These are phyloP conservation scores for Dictyostelium firmibasis DNA, from an alignment of 78 protist species.

Conservation along the genomic window DNA sequence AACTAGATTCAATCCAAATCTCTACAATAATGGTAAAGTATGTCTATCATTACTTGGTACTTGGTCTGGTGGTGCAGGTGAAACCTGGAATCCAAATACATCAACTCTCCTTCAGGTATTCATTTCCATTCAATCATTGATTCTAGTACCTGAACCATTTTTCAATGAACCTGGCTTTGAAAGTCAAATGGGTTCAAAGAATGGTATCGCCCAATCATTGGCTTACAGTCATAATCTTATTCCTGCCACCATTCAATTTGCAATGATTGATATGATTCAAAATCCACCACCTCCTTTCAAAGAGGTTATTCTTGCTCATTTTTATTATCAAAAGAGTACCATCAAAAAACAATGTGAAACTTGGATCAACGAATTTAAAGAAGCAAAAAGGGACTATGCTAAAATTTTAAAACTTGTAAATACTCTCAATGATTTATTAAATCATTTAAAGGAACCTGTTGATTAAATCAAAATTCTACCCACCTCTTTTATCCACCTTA, in stretches of 20 bases:
- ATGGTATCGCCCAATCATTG: conserved; percentile 12
- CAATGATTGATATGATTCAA: conserved; percentile 74
- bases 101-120: conserved; percentile 87
- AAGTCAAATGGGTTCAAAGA: conserved; percentile 60
- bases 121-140: conserved; percentile 90
- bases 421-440: not conserved
- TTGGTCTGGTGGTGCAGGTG: conserved; percentile 88
- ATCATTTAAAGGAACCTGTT: not conserved
- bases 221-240: conserved; percentile 75
- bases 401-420: conserved; percentile 34
- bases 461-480: no score
- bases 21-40: conserved; percentile 74
- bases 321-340: conserved; percentile 34
- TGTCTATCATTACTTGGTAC: conserved; percentile 91
- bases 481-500: no score
- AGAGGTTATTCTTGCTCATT: conserved; percentile 70
- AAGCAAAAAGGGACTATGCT: not conserved
- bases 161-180: conserved; percentile 94
- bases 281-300: conserved; percentile 66
- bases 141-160: conserved; percentile 86
- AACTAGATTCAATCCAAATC: conserved; percentile 93
- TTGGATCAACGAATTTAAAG: conserved; percentile 49
- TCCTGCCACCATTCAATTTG: conserved; percentile 63
- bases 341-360: conserved; percentile 50
- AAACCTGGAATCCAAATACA: conserved; percentile 83